Evolutionary conservation across 2,329 filamentous ascomycete species (phyloP).

Genomic region (Uncinocarpus reesii): DNA sequence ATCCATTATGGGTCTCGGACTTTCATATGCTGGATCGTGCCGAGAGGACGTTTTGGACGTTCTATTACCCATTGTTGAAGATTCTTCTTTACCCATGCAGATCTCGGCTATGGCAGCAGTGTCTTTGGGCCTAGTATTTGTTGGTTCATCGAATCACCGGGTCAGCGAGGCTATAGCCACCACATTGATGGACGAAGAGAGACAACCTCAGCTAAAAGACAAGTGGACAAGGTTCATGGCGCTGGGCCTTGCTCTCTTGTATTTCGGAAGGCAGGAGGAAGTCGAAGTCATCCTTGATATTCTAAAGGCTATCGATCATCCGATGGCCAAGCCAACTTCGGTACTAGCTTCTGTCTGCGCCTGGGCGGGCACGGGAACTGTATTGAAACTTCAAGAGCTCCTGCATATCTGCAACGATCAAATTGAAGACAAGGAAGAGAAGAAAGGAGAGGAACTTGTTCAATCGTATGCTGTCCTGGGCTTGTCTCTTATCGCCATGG

Average conservation of each 20-base stretch:
- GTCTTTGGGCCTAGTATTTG: constrained; percentile 79
- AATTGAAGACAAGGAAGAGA: constrained; percentile 85
- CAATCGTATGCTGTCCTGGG: constrained; percentile 95
- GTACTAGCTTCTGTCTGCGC: constrained; percentile 94
- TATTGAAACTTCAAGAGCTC: constrained; percentile 92
- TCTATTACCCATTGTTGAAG: constrained; percentile 75
- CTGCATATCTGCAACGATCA: constrained; percentile 98
- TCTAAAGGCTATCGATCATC: constrained; percentile 91
- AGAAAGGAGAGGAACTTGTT: constrained; percentile 88
- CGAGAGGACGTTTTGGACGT: constrained; percentile 78
- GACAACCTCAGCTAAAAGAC: constrained; percentile 81
- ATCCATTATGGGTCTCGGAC: constrained; percentile 88
- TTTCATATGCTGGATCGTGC: constrained; percentile 90
- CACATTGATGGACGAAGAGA: constrained; percentile 86
- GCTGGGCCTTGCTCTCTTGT: constrained; percentile 82
- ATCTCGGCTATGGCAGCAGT: constrained; percentile 92
- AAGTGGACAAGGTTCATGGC: constrained; percentile 98
- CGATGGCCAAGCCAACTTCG: constrained; percentile 90
- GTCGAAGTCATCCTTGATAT: constrained; percentile 98
- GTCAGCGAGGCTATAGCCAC: constrained; percentile 87
- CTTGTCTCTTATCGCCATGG: constrained; percentile 91
- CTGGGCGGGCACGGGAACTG: constrained; percentile 93
- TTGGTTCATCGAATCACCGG: constrained; percentile 83
- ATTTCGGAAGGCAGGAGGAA: constrained; percentile 94
- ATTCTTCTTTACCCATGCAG: constrained; percentile 82